These are phyloP conservation scores for Comarum palustre DNA, from an alignment of 306 rosid genomes.

Conservation along the genomic window DNA sequence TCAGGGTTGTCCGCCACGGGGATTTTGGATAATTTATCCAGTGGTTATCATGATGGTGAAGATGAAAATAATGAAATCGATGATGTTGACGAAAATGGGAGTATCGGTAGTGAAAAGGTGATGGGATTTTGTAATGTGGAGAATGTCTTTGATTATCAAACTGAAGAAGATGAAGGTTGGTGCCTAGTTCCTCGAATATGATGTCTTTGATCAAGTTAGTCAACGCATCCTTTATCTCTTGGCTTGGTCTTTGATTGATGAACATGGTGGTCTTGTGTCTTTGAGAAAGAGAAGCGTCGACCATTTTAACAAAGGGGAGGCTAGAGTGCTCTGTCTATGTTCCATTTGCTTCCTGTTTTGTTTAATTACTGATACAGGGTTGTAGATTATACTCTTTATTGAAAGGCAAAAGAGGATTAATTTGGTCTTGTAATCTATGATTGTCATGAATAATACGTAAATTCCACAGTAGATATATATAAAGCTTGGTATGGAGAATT, in stretches of 20 bases:
- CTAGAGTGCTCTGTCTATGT: neutral
- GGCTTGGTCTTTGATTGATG: neutral
- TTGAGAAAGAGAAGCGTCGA: neutral
- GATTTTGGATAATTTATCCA: conserved; percentile 33
- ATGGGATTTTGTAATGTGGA: conserved; percentile 35
- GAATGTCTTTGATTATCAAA: conserved; percentile 28
- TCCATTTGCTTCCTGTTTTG: neutral
- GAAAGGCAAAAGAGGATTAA: neutral
- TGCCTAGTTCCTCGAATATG: conserved; percentile 41
- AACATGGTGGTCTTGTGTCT: neutral
- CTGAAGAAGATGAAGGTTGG: conserved; percentile 55
- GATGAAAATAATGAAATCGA: neutral
- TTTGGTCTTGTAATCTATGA: conserved; percentile 3
- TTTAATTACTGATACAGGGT: neutral
- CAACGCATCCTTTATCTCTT: conserved; percentile 1
- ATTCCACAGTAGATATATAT: neutral
- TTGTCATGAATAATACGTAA: neutral
- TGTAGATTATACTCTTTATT: neutral
- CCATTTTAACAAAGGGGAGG: neutral
- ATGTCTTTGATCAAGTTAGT: conserved; percentile 14
- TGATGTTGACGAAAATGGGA: conserved; percentile 13
- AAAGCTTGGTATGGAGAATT: neutral
- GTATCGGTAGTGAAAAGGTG: conserved; percentile 14
- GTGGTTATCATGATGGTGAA: neutral
- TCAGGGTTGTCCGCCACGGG: conserved; percentile 37